phyloP scores from a whole-genome alignment of 257 asterid species.

The Scutellaria minor region DNA sequence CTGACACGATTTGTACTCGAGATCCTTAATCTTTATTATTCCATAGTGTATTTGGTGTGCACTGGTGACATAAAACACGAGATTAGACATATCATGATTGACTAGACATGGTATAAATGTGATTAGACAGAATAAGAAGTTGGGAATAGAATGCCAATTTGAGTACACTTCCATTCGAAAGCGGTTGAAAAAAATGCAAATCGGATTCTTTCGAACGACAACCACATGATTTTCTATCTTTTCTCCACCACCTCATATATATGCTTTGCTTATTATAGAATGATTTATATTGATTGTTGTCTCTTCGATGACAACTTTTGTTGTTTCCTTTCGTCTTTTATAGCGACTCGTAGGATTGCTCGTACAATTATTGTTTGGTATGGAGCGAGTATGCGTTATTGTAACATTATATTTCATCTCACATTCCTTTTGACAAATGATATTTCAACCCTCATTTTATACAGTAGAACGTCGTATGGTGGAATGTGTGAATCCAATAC shows the following conservation, averaged over 20 bases:
- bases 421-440: too few relatives aligned
- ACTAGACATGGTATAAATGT: not conserved
- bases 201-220: not conserved
- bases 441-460: too few relatives aligned
- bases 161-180: conserved; percentile 25
- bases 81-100: not conserved
- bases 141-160: not conserved
- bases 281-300: conserved; percentile 2
- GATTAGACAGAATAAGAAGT: not conserved
- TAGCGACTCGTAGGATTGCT: not conserved
- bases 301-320: conserved; percentile 11
- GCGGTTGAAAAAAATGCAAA: not conserved
- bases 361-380: too few relatives aligned
- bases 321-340: conserved; percentile 5
- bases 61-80: not conserved
- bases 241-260: not conserved
- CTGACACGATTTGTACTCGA: not conserved
- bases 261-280: not conserved
- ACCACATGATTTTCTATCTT: not conserved
- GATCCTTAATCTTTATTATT: not conserved
- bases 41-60: not conserved
- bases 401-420: not conserved
- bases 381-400: too few relatives aligned
- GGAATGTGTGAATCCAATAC: too few relatives aligned
- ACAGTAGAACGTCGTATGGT: too few relatives aligned